Base-by-base conservation (phyloP, 805 yeast species). In the Dipodascus geniculatus region DNA sequence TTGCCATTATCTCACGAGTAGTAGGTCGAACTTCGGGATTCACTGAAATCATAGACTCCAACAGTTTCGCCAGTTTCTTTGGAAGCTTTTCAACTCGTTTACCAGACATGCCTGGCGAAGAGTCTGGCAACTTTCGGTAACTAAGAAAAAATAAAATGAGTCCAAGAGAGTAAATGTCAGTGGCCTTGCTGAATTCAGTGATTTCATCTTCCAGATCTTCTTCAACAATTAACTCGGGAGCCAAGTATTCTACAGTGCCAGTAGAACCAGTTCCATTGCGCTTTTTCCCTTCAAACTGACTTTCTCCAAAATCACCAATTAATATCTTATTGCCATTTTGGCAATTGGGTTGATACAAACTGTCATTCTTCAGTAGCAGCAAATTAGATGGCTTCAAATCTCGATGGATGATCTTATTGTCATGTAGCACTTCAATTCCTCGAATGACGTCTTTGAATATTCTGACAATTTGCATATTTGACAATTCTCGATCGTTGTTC, bases 331-430 rank as follows among this genome's bases (percentile, higher is more conserved):
- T 38, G 17, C 20, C 44, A 38, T 38, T 38, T 38, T 16, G 17
- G 6, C 11, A n/a, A 16, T 96, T 96, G 11, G 83, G 71, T 6
- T 50, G 35, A 3, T 52, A 56, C 11, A 54, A 55, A 22, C 53
- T 53, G 23, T 50, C 52, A 35, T 55, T 54, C 2, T 61, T 58
- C 1, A 71, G 54, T 50, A 89, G 68, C 23, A 89, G 71, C 68
- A 96, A 87, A 61, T 89, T 89, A 1, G 95, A 85, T 0, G 96
- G 96, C 61, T 89, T 89, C 57, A 89, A 71, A 65, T 89, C 96
- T 28, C 96, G 74, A 63, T 89, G 96, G n/a, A 89, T 77, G 28
- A 88, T 81, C 24, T 88, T 87, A 54, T 80, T 77, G 6, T 72
- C 70, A 64, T 89, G 96, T 53, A 89, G 70, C 63, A 85, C 85